A percentile compares a stretch with the other conserved stretches of the same genome.
Evolutionary conservation across 1,284 basidiomycete genomes (phyloP).

Genomic region (Porogramme epimiltina): DNA sequence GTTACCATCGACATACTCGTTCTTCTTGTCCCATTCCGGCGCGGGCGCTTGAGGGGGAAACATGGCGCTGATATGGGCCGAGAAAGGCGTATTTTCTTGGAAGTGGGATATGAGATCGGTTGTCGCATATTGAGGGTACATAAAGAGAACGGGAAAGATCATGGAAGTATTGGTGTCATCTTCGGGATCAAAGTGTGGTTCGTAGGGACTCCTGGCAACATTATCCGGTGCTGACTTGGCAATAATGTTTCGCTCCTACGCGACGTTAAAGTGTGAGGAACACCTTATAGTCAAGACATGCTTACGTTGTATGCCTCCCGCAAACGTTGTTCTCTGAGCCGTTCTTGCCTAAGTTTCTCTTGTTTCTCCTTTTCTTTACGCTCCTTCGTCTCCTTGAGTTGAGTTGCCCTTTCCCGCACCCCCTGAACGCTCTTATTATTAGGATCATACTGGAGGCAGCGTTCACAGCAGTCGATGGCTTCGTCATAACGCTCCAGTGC

Average conservation of each 20-base stretch:
- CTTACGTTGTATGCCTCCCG: slow-evolving; percentile 62
- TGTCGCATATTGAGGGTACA: slow-evolving; percentile 89
- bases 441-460: slow-evolving; percentile 62
- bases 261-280: slow-evolving; percentile 10
- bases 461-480: slow-evolving; percentile 76
- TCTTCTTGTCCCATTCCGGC: slow-evolving; percentile 77
- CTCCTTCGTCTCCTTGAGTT: slow-evolving; percentile 51
- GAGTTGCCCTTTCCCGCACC: slow-evolving; percentile 48
- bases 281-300: neutral
- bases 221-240: slow-evolving; percentile 60
- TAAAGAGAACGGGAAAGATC: slow-evolving; percentile 86
- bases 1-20: slow-evolving; percentile 71
- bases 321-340: slow-evolving; percentile 49
- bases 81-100: slow-evolving; percentile 84
- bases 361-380: slow-evolving; percentile 50
- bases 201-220: slow-evolving; percentile 53
- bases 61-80: slow-evolving; percentile 78
- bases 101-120: slow-evolving; percentile 90
- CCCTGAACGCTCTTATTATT: slow-evolving; percentile 53
- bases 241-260: slow-evolving; percentile 68
- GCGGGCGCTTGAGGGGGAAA: slow-evolving; percentile 70
- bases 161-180: slow-evolving; percentile 61
- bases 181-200: slow-evolving; percentile 64
- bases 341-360: slow-evolving; percentile 49
- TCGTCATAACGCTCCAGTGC: slow-evolving; percentile 77